phyloP scores from a whole-genome alignment of 805 yeast genomes.

The Wickerhamiella azymoides region DNA sequence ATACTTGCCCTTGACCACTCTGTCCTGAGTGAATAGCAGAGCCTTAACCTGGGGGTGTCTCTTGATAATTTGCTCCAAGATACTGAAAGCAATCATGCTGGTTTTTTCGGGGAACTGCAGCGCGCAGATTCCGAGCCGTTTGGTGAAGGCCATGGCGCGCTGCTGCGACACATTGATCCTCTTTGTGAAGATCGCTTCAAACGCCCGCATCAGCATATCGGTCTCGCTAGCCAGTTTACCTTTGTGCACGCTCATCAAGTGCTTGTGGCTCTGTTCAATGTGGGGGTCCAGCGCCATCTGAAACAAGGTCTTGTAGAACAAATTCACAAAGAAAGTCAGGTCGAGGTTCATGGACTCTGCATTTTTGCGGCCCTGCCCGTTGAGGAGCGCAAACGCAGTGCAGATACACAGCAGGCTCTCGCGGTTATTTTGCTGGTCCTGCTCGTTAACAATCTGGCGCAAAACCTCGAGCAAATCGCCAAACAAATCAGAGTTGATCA shows the following conservation, averaged over 20 bases:
- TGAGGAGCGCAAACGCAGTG: conserved; percentile 76
- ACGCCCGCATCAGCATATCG: conserved; percentile 61
- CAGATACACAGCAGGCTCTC: conserved; percentile 70
- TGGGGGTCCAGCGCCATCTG: conserved; percentile 66
- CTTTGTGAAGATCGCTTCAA: conserved; percentile 54
- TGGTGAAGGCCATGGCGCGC: conserved; percentile 49
- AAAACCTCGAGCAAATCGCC: conserved; percentile 88
- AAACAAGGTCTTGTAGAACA: conserved; percentile 55
- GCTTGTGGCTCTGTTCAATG: conserved; percentile 70
- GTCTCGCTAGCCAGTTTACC: conserved; percentile 73
- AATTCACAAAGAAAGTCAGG: conserved; percentile 62
- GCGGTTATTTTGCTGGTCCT: conserved; percentile 39
- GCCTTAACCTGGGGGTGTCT: conserved; percentile 62
- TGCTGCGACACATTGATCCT: conserved; percentile 37
- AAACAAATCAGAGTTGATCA: conserved; percentile 81
- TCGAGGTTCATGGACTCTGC: conserved; percentile 66
- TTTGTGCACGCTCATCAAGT: conserved; percentile 59
- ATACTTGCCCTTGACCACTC: conserved; percentile 68
- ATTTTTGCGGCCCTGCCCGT: conserved; percentile 37
- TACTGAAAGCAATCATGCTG: conserved; percentile 58
- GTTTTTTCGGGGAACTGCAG: conserved; percentile 83
- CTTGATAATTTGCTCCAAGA: conserved; percentile 59
- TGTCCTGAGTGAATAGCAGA: conserved; percentile 75
- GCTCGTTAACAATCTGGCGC: conserved; percentile 55
- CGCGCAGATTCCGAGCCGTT: conserved; percentile 53